phyloP scores from a whole-genome alignment of 148 eudicot species.

The Camellia lanceoleosa region DNA sequence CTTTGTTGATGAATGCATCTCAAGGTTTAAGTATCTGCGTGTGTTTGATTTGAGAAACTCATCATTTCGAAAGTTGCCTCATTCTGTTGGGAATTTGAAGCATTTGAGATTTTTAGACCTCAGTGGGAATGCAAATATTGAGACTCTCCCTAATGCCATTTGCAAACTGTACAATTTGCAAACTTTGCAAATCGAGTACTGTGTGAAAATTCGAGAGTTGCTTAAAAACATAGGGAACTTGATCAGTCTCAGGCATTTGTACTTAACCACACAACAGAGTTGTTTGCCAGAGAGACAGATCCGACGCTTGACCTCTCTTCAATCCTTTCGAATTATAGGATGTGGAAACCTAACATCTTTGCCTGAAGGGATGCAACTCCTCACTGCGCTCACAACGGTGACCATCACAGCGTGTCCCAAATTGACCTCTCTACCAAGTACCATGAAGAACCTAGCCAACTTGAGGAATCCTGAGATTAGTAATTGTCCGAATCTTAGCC shows the following conservation, averaged over 20 bases:
- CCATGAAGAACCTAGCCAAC: too few relatives aligned
- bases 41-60: neutral
- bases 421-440: too few relatives aligned
- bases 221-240: neutral
- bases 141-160: conserved; percentile 11
- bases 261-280: neutral
- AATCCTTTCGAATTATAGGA: too few relatives aligned
- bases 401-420: too few relatives aligned
- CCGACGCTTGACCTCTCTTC: too few relatives aligned
- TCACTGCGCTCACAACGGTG: too few relatives aligned
- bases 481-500: too few relatives aligned
- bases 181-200: neutral
- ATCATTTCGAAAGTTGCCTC: neutral
- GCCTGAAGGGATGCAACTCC: too few relatives aligned
- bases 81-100: conserved; percentile 7
- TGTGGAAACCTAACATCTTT: too few relatives aligned
- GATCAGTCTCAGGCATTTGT: neutral
- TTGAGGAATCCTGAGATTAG: too few relatives aligned
- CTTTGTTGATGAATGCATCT: neutral
- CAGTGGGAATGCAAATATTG: neutral
- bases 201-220: neutral
- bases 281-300: too few relatives aligned
- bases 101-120: conserved; percentile 8
- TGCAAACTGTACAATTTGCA: neutral
- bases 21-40: neutral